A percentile compares a stretch with the other conserved stretches of the same genome.
Conservation (phyloP, 768 basidiomycete genomes). For the Leccinellum luteum region DNA sequence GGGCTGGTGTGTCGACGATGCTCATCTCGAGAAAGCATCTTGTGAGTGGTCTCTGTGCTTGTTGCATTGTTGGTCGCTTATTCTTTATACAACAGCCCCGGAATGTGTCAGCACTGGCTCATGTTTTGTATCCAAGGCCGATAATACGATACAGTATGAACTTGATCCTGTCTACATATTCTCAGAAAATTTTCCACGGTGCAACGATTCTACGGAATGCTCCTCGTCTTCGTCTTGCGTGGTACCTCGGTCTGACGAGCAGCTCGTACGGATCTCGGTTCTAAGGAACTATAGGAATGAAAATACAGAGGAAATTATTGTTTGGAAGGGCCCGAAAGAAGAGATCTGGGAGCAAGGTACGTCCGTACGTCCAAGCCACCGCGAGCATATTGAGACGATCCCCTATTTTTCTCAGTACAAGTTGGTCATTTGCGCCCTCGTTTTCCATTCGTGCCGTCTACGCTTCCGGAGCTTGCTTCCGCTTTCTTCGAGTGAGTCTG, state of each 20-base stretch:
- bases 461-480: constrained; percentile 24
- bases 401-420: constrained; percentile 39
- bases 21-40: constrained; percentile 24
- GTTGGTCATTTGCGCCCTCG: constrained; percentile 48
- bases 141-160: constrained; percentile 40
- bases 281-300: constrained; percentile 3
- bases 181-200: constrained; percentile 36
- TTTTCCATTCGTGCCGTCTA: constrained; percentile 13
- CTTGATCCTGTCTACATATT: constrained; percentile 58
- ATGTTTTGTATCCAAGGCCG: constrained; percentile 40
- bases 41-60: constrained; percentile 9
- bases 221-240: constrained; percentile 47
- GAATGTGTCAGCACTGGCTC: constrained; percentile 5
- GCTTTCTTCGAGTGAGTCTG: constrained; percentile 57
- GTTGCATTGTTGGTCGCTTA: background rate
- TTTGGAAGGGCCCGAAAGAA: constrained; percentile 70
- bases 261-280: constrained; percentile 57
- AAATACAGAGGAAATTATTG: constrained; percentile 38
- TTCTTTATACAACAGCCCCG: constrained; percentile 1
- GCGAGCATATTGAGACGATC: background rate
- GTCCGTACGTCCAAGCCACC: constrained; percentile 10
- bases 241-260: constrained; percentile 45
- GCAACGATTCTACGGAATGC: constrained; percentile 39
- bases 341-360: constrained; percentile 70
- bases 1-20: constrained; percentile 65